Conservation (phyloP, 73 alveolate genomes). For the Tetrahymena thermophila region DNA sequence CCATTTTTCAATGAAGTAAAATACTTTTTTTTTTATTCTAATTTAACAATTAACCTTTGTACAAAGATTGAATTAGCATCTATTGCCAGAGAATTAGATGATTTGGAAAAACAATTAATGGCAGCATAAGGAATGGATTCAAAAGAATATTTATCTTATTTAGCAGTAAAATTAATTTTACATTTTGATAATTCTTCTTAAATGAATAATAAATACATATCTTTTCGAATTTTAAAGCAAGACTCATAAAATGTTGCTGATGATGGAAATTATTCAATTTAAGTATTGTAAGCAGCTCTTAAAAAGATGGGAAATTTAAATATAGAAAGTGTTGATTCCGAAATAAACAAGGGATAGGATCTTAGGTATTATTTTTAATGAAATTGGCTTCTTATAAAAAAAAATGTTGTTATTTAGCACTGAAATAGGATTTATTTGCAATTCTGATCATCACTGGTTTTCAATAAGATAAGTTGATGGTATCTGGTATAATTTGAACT, state of each 20-base stretch:
- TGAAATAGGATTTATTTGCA: constrained; percentile 84
- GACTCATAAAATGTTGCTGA: constrained; percentile 75
- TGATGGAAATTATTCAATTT: constrained; percentile 86
- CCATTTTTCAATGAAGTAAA: constrained; percentile 76
- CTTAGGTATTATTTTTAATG: neutral
- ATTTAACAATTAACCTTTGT: neutral
- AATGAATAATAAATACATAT: too few relatives aligned
- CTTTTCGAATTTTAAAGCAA: neutral
- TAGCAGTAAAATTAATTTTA: neutral
- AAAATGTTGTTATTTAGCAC: neutral
- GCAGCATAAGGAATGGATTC: neutral
- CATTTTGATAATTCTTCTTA: neutral
- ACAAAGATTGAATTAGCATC: constrained; percentile 39
- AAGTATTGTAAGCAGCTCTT: constrained; percentile 79
- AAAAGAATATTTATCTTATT: neutral
- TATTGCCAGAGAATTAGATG: constrained; percentile 73
- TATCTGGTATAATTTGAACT: constrained; percentile 88
- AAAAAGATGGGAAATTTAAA: constrained; percentile 4
- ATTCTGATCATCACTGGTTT: constrained; percentile 92
- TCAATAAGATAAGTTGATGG: constrained; percentile 80
- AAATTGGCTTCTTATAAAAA: neutral
- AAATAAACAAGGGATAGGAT: neutral
- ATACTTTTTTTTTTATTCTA: too few relatives aligned
- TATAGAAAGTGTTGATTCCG: neutral
- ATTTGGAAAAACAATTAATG: constrained; percentile 54